Evolutionary conservation across 2,329 filamentous ascomycete genomes (phyloP).

Genomic region (Microcyclospora tardicrescens): DNA sequence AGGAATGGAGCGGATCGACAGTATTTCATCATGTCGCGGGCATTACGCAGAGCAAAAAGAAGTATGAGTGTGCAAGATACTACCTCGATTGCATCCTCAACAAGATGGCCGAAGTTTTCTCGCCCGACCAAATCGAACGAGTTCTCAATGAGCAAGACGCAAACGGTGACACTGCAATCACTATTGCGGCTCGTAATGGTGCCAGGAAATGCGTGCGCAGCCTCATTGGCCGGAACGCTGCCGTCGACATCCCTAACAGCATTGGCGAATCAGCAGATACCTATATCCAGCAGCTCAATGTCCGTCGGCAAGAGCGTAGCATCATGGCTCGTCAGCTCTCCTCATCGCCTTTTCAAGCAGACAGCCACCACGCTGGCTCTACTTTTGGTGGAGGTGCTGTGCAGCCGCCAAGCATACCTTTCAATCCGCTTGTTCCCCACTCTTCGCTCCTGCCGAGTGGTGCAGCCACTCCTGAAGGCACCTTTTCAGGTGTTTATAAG

Average conservation of each 20-base stretch:
- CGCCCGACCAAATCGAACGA: constrained; percentile 61
- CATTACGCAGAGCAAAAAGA: constrained; percentile 73
- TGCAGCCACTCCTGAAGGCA: constrained; percentile 4
- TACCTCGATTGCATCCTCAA: constrained; percentile 88
- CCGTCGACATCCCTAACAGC: constrained; percentile 68
- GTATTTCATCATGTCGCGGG: constrained; percentile 91
- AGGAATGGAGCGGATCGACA: constrained; percentile 67
- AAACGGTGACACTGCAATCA: constrained; percentile 82
- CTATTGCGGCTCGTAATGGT: constrained; percentile 72
- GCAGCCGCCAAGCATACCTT: constrained; percentile 13
- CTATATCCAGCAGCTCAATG: constrained; percentile 63
- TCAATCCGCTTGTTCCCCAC: constrained; percentile 16
- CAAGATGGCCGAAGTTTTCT: constrained; percentile 65
- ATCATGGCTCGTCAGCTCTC: constrained; percentile 52
- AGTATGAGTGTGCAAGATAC: constrained; percentile 79
- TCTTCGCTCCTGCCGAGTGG: constrained; percentile 5
- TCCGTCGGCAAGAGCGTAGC: constrained; percentile 45
- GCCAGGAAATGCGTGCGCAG: constrained; percentile 62
- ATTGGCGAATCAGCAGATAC: constrained; percentile 75
- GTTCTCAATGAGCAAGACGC: constrained; percentile 73
- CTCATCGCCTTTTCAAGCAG: constrained; percentile 45
- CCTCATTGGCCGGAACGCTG: constrained; percentile 64
- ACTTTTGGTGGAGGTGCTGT: constrained; percentile 14
- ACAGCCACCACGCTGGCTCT: constrained; percentile 7
- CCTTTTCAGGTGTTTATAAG: constrained; percentile 24